Percentiles rank a stretch among this genome's conserved stretches.
phyloP scores from a whole-genome alignment of 2,329 filamentous ascomycete species.

The Aspergillus chevalieri region DNA sequence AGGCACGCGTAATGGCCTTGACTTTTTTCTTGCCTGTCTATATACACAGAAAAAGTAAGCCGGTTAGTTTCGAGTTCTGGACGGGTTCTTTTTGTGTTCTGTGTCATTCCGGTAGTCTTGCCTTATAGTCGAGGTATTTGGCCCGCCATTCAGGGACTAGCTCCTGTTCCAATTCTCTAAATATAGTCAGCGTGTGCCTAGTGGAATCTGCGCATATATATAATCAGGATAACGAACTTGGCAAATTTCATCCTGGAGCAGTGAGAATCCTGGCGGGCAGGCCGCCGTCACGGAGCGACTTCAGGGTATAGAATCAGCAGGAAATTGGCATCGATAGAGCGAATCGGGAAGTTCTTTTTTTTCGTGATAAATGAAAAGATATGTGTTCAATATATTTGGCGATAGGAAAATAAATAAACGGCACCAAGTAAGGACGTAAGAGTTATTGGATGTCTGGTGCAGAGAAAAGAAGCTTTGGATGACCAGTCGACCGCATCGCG shows the following conservation, averaged over 20 bases:
- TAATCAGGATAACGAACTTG: constrained; percentile 41
- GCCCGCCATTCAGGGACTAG: constrained; percentile 90
- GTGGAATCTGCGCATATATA: constrained; percentile 10
- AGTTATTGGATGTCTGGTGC: too few species aligned
- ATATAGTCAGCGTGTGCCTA: constrained; percentile 13
- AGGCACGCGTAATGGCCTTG: constrained; percentile 70
- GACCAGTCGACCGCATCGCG: too few species aligned
- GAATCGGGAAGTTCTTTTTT: too few species aligned
- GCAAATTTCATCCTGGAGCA: constrained; percentile 54
- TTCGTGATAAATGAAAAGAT: too few species aligned
- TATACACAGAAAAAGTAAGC: constrained; percentile 3
- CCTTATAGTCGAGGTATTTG: constrained; percentile 94
- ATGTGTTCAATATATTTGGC: too few species aligned
- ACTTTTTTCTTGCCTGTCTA: constrained; percentile 81
- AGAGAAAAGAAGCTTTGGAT: too few species aligned
- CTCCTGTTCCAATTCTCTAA: constrained; percentile 73
- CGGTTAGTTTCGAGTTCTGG: not conserved
- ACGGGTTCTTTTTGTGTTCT: not conserved
- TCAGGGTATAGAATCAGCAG: not conserved
- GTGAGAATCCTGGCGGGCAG: not conserved
- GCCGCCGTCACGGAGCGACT: constrained; percentile 1
- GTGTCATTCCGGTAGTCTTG: constrained; percentile 21
- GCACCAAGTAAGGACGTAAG: too few species aligned
- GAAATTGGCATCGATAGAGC: too few species aligned
- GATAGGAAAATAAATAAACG: too few species aligned